These are phyloP conservation scores for Arachis stenosperma DNA, from an alignment of 306 rosid species.

Conservation along the genomic window DNA sequence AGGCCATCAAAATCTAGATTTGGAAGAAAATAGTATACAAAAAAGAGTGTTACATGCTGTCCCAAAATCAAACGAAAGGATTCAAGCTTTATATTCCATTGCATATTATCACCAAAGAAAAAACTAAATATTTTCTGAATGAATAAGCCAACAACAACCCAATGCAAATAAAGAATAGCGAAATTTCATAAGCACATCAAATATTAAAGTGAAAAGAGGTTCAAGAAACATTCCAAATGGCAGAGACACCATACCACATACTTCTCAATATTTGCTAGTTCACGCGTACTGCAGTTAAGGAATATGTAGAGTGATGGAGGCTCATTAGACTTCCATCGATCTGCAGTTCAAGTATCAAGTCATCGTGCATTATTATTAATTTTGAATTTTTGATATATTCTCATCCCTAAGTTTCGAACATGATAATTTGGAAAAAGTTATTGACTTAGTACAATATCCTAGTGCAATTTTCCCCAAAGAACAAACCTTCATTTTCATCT, in stretches of 20 bases:
- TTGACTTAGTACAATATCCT: slow-evolving; percentile 1
- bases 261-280: slow-evolving; percentile 88
- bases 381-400: slow-evolving; percentile 6
- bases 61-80: slow-evolving; percentile 35
- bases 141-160: slow-evolving; percentile 24
- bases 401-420: slow-evolving; percentile 11
- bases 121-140: neutral
- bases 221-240: slow-evolving; percentile 41
- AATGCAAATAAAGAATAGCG: slow-evolving; percentile 18
- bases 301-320: slow-evolving; percentile 89
- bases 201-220: slow-evolving; percentile 17
- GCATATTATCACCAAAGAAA: slow-evolving; percentile 5
- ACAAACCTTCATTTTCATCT: slow-evolving; percentile 89
- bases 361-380: slow-evolving; percentile 28
- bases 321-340: slow-evolving; percentile 79
- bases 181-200: slow-evolving; percentile 28
- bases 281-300: slow-evolving; percentile 89
- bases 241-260: slow-evolving; percentile 80
- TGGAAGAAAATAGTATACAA: slow-evolving; percentile 20
- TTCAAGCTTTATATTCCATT: slow-evolving; percentile 12
- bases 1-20: slow-evolving; percentile 23
- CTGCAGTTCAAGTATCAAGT: slow-evolving; percentile 57
- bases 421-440: slow-evolving; percentile 5
- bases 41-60: slow-evolving; percentile 17
- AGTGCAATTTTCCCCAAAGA: slow-evolving; percentile 31